Conservation (phyloP, 495 filamentous ascomycete species). For the Annulohypoxylon moriforme region DNA sequence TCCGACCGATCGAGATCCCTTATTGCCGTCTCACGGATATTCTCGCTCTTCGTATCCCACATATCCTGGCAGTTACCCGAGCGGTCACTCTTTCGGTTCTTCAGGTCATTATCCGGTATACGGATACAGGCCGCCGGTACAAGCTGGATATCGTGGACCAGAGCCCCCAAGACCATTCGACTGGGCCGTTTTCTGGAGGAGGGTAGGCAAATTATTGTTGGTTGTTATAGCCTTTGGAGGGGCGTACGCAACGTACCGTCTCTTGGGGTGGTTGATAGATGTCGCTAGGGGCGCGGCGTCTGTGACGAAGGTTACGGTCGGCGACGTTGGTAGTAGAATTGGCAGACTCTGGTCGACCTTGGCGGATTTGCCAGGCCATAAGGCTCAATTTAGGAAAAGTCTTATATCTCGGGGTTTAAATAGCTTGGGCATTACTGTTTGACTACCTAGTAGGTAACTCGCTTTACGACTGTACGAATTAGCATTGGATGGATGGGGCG, state of each 20-base stretch:
- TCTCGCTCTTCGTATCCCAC: conserved; percentile 2
- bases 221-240: background rate
- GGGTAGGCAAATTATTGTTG: conserved; percentile 22
- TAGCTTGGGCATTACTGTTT: conserved; percentile 1
- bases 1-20: conserved; percentile 20
- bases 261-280: conserved; percentile 8
- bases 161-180: conserved; percentile 8
- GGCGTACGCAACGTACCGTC: conserved; percentile 4
- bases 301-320: background rate
- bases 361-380: background rate
- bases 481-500: background rate
- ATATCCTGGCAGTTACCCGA: background rate
- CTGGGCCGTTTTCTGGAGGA: conserved; percentile 15
- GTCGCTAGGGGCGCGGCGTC: background rate
- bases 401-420: background rate
- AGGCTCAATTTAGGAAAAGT: background rate
- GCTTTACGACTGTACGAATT: conserved; percentile 10
- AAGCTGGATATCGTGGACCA: background rate
- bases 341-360: conserved; percentile 13
- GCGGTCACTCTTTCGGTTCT: background rate
- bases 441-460: background rate
- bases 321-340: conserved; percentile 1
- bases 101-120: background rate
- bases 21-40: conserved; percentile 11
- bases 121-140: background rate